Evolutionary conservation across 108 stramenopile species (phyloP).

Genomic region (Cyclotella kingstonii): DNA sequence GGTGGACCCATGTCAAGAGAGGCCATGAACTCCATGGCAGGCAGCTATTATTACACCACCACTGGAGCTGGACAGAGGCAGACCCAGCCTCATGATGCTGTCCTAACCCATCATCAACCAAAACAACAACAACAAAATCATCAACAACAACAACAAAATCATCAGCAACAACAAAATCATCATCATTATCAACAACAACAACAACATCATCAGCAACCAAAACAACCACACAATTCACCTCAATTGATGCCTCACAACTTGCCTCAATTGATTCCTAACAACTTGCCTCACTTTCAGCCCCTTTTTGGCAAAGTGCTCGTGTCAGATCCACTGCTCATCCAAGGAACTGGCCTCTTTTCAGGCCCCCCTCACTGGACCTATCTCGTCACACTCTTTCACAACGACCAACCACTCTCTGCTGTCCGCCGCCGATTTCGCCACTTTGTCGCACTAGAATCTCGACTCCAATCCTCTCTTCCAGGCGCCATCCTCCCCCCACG

Average conservation of each 20-base stretch:
- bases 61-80: constrained; percentile 39
- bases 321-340: constrained; percentile 71
- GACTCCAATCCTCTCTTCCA: constrained; percentile 65
- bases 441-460: constrained; percentile 79
- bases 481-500: constrained; percentile 83
- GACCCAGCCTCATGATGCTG: not conserved
- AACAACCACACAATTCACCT: not conserved
- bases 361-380: constrained; percentile 80
- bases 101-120: constrained; percentile 19
- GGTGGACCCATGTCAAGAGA: constrained; percentile 16
- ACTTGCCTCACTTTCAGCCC: constrained; percentile 46
- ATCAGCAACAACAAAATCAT: constrained; percentile 18
- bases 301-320: constrained; percentile 55
- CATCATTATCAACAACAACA: constrained; percentile 10
- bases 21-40: constrained; percentile 41
- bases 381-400: constrained; percentile 54
- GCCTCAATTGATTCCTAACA: not conserved
- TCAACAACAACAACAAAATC: constrained; percentile 12
- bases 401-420: constrained; percentile 47
- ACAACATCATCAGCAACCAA: constrained; percentile 4
- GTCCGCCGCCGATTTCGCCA: constrained; percentile 87
- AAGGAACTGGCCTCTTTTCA: constrained; percentile 51
- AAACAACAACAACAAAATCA: constrained; percentile 21
- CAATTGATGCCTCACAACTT: constrained; percentile 1
- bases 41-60: constrained; percentile 33